These are phyloP conservation scores for Tulasnella sp. DNA, from an alignment of 768 basidiomycete species.

Conservation along the genomic window DNA sequence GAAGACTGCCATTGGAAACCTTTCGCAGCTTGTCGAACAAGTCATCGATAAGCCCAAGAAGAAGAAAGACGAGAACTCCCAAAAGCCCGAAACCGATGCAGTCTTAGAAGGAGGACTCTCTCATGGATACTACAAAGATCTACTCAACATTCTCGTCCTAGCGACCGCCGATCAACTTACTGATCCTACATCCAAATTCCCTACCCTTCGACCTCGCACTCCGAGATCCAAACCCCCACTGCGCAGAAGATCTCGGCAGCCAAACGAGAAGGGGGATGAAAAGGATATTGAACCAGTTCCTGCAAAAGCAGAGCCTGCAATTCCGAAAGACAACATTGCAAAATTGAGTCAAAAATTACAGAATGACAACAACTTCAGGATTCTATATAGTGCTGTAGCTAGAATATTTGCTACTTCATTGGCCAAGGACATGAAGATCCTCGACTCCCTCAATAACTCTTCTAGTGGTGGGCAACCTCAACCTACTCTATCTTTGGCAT, in stretches of 20 bases:
- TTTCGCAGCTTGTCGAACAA: constrained; percentile 40
- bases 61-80: constrained; percentile 18
- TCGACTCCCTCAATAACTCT: constrained; percentile 28
- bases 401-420: constrained; percentile 46
- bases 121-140: constrained; percentile 68
- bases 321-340: constrained; percentile 5
- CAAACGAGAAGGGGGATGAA: not conserved
- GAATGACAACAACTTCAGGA: constrained; percentile 38
- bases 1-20: constrained; percentile 52
- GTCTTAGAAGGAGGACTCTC: constrained; percentile 19
- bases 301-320: not conserved
- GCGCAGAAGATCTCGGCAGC: not conserved
- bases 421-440: constrained; percentile 33
- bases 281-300: not conserved
- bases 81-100: constrained; percentile 12
- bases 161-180: constrained; percentile 41
- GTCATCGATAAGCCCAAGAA: constrained; percentile 30
- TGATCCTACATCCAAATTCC: constrained; percentile 2
- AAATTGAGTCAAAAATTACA: constrained; percentile 17
- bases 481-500: constrained; percentile 30
- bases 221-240: not conserved
- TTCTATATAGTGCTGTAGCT: constrained; percentile 49
- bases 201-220: constrained; percentile 12
- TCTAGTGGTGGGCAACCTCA: constrained; percentile 16
- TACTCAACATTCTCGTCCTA: constrained; percentile 53